phyloP scores from a whole-genome alignment of 345 rosid species.

The Bruguiera gymnorhiza region DNA sequence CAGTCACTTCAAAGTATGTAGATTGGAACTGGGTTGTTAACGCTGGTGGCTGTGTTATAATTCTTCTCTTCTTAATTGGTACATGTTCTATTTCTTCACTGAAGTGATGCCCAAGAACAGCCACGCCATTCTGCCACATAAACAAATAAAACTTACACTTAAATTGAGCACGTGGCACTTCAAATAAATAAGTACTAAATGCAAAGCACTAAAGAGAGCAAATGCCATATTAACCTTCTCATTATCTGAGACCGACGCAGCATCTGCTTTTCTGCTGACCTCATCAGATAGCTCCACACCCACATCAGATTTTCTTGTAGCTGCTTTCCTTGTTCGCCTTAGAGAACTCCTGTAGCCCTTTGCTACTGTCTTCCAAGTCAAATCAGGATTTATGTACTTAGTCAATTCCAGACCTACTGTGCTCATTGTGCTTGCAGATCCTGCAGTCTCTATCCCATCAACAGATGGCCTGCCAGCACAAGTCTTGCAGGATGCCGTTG shows the following conservation, averaged over 20 bases:
- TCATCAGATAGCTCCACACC: slow-evolving; percentile 24
- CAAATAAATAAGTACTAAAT: background rate
- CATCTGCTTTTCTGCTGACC: slow-evolving; percentile 17
- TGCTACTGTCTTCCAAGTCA: slow-evolving; percentile 49
- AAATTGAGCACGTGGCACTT: background rate
- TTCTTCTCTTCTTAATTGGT: slow-evolving; percentile 53
- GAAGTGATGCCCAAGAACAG: slow-evolving; percentile 47
- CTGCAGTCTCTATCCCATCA: slow-evolving; percentile 28
- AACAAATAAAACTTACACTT: slow-evolving; percentile 12
- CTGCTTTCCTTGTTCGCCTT: slow-evolving; percentile 30
- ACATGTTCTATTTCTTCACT: slow-evolving; percentile 43
- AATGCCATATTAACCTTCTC: slow-evolving; percentile 40
- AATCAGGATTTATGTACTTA: slow-evolving; percentile 38
- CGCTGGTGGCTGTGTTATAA: slow-evolving; percentile 26
- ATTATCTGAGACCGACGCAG: slow-evolving; percentile 34
- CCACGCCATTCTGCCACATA: slow-evolving; percentile 50
- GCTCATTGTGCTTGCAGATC: slow-evolving; percentile 37
- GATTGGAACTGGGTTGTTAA: slow-evolving; percentile 21
- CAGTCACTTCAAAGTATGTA: slow-evolving; percentile 19
- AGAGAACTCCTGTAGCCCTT: slow-evolving; percentile 47
- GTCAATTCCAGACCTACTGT: slow-evolving; percentile 40
- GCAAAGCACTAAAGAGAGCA: slow-evolving; percentile 1
- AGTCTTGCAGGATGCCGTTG: slow-evolving; percentile 27
- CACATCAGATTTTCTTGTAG: slow-evolving; percentile 17
- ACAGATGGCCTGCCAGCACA: slow-evolving; percentile 20